Conservation (phyloP, 352 stramenopile genomes). For the Phytophthora sojae region DNA sequence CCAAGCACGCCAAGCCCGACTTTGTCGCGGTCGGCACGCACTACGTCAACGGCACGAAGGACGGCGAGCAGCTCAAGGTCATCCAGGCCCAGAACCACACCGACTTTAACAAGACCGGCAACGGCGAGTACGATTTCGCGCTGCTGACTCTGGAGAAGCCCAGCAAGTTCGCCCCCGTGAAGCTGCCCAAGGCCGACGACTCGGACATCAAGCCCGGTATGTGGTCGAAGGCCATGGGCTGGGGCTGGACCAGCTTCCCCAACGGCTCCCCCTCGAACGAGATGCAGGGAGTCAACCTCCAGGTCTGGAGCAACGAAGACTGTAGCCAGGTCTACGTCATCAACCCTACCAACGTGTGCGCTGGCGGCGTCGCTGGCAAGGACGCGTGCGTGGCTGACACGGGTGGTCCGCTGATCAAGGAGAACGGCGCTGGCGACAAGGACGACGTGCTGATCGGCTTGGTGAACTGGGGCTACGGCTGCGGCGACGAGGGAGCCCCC, state of each 20-base stretch:
- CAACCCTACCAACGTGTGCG: slow-evolving; percentile 13
- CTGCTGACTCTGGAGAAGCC: slow-evolving; percentile 46
- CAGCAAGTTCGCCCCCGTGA: slow-evolving; percentile 39
- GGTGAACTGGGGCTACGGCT: neutral
- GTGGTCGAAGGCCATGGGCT: slow-evolving; percentile 38
- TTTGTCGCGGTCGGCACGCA: slow-evolving; percentile 25
- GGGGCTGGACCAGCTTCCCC: slow-evolving; percentile 35
- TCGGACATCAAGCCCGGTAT: slow-evolving; percentile 29
- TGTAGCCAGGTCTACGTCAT: slow-evolving; percentile 34
- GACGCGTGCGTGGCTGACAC: neutral
- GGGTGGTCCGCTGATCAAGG: neutral
- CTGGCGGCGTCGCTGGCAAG: neutral
- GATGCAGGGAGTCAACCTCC: too few relatives aligned
- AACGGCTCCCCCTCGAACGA: too few relatives aligned
- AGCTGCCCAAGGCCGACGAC: slow-evolving; percentile 34
- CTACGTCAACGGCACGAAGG: slow-evolving; percentile 28
- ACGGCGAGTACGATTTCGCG: slow-evolving; percentile 40
- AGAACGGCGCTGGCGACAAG: neutral
- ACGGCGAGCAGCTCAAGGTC: slow-evolving; percentile 28
- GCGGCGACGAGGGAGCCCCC: neutral
- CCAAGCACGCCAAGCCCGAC: too few relatives aligned
- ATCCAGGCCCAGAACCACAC: slow-evolving; percentile 13
- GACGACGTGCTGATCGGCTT: neutral
- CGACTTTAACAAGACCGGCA: neutral
- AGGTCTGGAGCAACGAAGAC: slow-evolving; percentile 37